Conservation (phyloP, 495 filamentous ascomycete species). For the Cladorrhinum samala region DNA sequence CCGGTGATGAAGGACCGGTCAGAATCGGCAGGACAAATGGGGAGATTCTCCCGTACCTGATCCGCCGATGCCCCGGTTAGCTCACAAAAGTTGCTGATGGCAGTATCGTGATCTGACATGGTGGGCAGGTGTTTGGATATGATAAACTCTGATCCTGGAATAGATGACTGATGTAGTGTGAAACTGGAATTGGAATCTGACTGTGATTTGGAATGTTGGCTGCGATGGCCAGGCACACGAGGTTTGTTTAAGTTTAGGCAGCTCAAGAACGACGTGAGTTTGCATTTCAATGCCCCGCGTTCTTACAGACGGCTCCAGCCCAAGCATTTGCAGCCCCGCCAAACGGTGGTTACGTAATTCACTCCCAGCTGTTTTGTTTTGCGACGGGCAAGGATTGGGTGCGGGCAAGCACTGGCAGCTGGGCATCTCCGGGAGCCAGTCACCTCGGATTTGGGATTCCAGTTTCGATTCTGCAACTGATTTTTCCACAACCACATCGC, state of each 20-base stretch:
- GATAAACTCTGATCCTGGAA: no score
- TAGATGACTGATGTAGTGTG: no score
- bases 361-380: background rate
- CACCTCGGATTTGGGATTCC: no score
- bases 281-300: slow-evolving; percentile 9
- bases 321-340: slow-evolving; percentile 5
- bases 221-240: no score
- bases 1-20: background rate
- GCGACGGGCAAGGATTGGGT: background rate
- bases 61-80: slow-evolving; percentile 61
- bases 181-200: no score
- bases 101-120: slow-evolving; percentile 58
- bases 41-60: slow-evolving; percentile 52
- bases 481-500: background rate
- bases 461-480: background rate
- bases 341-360: slow-evolving; percentile 9
- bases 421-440: background rate
- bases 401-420: background rate
- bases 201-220: background rate
- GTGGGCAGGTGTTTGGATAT: background rate
- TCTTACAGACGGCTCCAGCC: background rate
- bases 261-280: slow-evolving; percentile 12
- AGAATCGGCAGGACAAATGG: no score
- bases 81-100: slow-evolving; percentile 66
- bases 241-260: slow-evolving; percentile 15